These are phyloP conservation scores for Galium porrigens DNA, from an alignment of 305 asterid genomes.

Conservation along the genomic window DNA sequence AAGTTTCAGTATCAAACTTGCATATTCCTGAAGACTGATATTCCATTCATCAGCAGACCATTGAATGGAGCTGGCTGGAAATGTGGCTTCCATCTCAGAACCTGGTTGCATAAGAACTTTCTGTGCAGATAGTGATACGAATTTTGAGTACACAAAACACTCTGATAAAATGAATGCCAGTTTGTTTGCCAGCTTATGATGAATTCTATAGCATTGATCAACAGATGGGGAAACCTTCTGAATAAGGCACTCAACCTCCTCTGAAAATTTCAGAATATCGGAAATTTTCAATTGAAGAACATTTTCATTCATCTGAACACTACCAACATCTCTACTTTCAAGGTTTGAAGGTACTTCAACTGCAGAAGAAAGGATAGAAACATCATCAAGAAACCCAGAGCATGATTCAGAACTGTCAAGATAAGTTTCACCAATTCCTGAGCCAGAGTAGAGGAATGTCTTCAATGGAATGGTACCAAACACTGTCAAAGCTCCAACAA, in stretches of 20 bases:
- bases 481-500: conserved; percentile 36
- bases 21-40: conserved; percentile 48
- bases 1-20: conserved; percentile 46
- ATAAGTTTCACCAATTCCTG: conserved; percentile 25
- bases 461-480: conserved; percentile 57
- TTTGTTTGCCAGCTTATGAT: conserved; percentile 50
- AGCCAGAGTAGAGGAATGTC: conserved; percentile 28
- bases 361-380: conserved; percentile 28
- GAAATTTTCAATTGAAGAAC: conserved; percentile 32
- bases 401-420: conserved; percentile 32
- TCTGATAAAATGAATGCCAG: conserved; percentile 57
- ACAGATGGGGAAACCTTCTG: conserved; percentile 47
- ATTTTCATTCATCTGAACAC: conserved; percentile 27
- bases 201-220: conserved; percentile 69
- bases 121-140: conserved; percentile 34
- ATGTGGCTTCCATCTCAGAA: conserved; percentile 25
- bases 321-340: conserved; percentile 24
- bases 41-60: conserved; percentile 39
- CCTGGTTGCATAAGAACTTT: conserved; percentile 27
- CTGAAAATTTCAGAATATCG: conserved; percentile 36
- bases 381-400: conserved; percentile 52
- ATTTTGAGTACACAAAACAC: conserved; percentile 58
- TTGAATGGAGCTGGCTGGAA: conserved; percentile 20
- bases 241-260: conserved; percentile 42
- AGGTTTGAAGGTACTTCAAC: conserved; percentile 25